Evolutionary conservation across 1,284 basidiomycete genomes (phyloP), one percentile per base, ranked within the genome.

Genomic region (Heliocybe sulcata): DNA sequence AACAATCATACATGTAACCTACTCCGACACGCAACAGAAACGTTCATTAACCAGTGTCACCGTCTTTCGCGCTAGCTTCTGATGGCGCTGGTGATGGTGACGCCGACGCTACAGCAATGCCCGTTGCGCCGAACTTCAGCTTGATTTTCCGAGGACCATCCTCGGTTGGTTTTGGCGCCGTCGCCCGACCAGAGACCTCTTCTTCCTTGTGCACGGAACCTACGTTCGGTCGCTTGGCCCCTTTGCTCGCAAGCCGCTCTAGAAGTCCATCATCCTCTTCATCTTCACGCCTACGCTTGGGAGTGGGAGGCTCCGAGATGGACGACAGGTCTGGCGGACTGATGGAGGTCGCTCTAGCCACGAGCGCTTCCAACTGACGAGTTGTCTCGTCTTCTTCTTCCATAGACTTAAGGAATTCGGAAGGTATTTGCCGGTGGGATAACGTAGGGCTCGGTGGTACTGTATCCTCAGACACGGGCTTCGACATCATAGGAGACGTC

Each of bases 81-180:
- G 85, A 80, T 63, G 79, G 75, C 33, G 71, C 65, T 14, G 71
- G 52, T 8, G 72, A 58, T 14, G 69, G 63, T 9, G 73, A 69
- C 27, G 74, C 62, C 10, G 75, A 65, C 27, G 65, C 73, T n/a
- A 73, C 69, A 12, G 70, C 68, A 48, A 75, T 63, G 52, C 72
- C 73, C n/a, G 74, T 69, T 12, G 75, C 69, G 25, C 82, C 81
- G 56, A 90, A 74, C 70, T 82, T 88, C 56, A 92, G 72, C 71
- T 88, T 90, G 64, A 92, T 80, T 70, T 89, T 89, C 72, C 85
- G 89, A 35, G 83, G 82, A 55, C 81, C 79, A 55, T 85, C 84
- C 63, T 86, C 83, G 9, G 76, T 75, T 12, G 71, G 67, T 67
- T 82, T 82, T 53, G 71, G 53, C n/a, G 56, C 42, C 42, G 59